Percentiles rank a stretch among this genome's conserved stretches.
These are phyloP conservation scores for Jamesozyma spencerorum DNA, from an alignment of 805 yeast genomes.

Conservation along the genomic window DNA sequence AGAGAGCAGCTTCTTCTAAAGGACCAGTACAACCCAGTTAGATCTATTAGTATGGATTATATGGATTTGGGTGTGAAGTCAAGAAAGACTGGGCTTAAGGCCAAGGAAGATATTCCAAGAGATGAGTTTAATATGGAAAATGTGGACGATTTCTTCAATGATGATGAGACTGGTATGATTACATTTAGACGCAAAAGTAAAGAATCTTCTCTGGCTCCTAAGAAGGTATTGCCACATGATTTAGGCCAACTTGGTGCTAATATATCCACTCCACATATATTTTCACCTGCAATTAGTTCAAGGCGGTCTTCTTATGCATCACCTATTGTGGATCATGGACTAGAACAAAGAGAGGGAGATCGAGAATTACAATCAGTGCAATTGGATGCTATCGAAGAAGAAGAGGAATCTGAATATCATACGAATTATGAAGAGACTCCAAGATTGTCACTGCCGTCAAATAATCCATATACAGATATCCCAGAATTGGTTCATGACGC, in stretches of 20 bases:
- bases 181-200: constrained; percentile 13
- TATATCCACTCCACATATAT: constrained; percentile 7
- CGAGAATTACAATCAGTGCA: background rate
- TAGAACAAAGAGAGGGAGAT: too few relatives aligned
- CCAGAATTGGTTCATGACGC: constrained; percentile 77
- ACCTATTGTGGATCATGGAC: too few relatives aligned
- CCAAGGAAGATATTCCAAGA: constrained; percentile 9
- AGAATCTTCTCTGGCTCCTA: constrained; percentile 16
- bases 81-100: constrained; percentile 49
- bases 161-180: constrained; percentile 31
- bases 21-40: too few relatives aligned
- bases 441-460: too few relatives aligned
- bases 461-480: constrained; percentile 24
- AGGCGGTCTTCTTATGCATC: background rate
- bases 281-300: constrained; percentile 6
- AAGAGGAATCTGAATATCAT: background rate
- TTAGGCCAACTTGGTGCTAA: background rate
- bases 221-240: background rate
- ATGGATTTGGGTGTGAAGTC: constrained; percentile 49
- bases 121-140: constrained; percentile 20
- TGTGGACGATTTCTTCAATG: constrained; percentile 58
- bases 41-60: constrained; percentile 30
- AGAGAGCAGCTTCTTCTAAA: too few relatives aligned
- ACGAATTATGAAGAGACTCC: background rate
- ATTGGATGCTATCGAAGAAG: constrained; percentile 3